phyloP scores from a whole-genome alignment of 371 early-diverging fungal species.

The Circinella minor region DNA sequence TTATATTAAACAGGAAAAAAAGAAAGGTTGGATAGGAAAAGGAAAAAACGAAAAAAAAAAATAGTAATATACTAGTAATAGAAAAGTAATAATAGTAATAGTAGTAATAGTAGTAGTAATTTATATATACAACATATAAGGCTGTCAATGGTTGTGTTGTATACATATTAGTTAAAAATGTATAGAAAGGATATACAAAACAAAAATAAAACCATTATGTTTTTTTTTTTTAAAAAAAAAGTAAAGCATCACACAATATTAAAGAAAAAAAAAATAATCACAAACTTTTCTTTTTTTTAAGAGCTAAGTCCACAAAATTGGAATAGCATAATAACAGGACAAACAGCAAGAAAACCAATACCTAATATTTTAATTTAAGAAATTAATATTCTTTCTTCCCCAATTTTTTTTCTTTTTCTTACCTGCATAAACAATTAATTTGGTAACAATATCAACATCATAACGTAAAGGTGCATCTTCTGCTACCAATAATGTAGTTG shows the following conservation, averaged over 20 bases:
- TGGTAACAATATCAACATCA: slow-evolving; percentile 74
- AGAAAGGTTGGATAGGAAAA: too few relatives aligned
- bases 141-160: not conserved
- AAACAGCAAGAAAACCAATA: slow-evolving; percentile 63
- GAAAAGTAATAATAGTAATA: too few relatives aligned
- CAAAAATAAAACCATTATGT: not conserved
- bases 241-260: too few relatives aligned
- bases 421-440: slow-evolving; percentile 72
- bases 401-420: not conserved
- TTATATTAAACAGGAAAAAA: too few relatives aligned
- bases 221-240: too few relatives aligned
- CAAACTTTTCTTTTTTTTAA: not conserved
- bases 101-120: too few relatives aligned
- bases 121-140: too few relatives aligned
- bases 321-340: slow-evolving; percentile 56
- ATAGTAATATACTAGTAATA: too few relatives aligned
- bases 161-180: not conserved
- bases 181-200: not conserved
- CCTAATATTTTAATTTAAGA: slow-evolving; percentile 27
- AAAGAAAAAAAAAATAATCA: slow-evolving; percentile 1
- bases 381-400: not conserved
- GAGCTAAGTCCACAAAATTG: slow-evolving; percentile 25
- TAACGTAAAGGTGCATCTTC: slow-evolving; percentile 64
- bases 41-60: too few relatives aligned
- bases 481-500: slow-evolving; percentile 41